Conservation (phyloP, 352 stramenopile species). For the Phytophthora aleatoria region DNA sequence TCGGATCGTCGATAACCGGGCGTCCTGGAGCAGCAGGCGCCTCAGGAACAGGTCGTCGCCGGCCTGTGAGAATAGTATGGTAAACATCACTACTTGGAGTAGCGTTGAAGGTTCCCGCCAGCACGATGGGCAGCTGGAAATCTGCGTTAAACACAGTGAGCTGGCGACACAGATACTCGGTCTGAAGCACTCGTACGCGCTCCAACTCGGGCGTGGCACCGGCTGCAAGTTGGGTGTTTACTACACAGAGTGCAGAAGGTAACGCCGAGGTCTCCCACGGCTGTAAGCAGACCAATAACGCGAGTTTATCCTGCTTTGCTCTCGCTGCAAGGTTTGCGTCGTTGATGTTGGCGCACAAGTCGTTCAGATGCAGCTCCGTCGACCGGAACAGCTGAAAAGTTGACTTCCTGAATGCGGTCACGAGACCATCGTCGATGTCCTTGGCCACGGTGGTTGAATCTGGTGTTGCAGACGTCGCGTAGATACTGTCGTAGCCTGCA, state of each 20-base stretch:
- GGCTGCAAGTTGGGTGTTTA: slow-evolving; percentile 52
- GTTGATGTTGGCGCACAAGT: slow-evolving; percentile 42
- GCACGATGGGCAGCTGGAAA: slow-evolving; percentile 82
- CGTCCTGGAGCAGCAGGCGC: slow-evolving; percentile 44
- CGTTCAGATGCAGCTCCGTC: slow-evolving; percentile 62
- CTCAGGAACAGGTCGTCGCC: slow-evolving; percentile 50
- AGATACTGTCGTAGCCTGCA: slow-evolving; percentile 86
- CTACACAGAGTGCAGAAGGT: slow-evolving; percentile 72
- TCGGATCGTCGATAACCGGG: slow-evolving; percentile 42
- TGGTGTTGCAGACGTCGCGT: slow-evolving; percentile 22
- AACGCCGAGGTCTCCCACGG: slow-evolving; percentile 78
- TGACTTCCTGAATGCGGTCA: slow-evolving; percentile 77
- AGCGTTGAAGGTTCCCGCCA: slow-evolving; percentile 86
- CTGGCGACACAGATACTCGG: slow-evolving; percentile 65
- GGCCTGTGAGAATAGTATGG: slow-evolving; percentile 68
- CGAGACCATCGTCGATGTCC: slow-evolving; percentile 65
- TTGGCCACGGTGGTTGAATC: slow-evolving; percentile 25
- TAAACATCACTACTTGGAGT: slow-evolving; percentile 82
- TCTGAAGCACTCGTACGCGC: slow-evolving; percentile 67
- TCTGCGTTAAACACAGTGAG: slow-evolving; percentile 81
- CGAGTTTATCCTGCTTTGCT: slow-evolving; percentile 72
- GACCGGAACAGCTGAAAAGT: slow-evolving; percentile 84
- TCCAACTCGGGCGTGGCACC: slow-evolving; percentile 43
- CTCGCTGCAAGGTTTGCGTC: slow-evolving; percentile 54
- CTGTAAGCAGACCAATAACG: slow-evolving; percentile 75